These are phyloP conservation scores for Gastroboletus turbinatus DNA, from an alignment of 1,284 basidiomycete genomes.

Conservation along the genomic window DNA sequence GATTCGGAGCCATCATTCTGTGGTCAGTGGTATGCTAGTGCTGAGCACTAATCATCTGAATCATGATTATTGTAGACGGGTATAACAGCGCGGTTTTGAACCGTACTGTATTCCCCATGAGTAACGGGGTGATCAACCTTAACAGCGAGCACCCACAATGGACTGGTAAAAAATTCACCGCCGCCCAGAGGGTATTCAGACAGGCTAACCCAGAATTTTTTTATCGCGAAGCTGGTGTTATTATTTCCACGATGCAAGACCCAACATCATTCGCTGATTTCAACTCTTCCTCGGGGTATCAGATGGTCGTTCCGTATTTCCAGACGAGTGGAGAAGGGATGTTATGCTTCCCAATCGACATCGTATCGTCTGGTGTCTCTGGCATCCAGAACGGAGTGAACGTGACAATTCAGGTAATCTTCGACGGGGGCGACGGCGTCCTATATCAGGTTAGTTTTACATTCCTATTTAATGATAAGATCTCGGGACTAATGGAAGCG, in stretches of 20 bases:
- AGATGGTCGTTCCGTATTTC: conserved; percentile 42
- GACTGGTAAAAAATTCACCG: conserved; percentile 37
- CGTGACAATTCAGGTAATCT: conserved; percentile 49
- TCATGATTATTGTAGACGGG: conserved; percentile 39
- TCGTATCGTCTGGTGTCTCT: conserved; percentile 43
- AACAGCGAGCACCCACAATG: conserved; percentile 42
- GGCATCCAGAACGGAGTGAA: conserved; percentile 48
- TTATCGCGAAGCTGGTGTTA: conserved; percentile 36
- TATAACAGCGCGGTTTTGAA: conserved; percentile 42
- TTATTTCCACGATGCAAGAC: conserved; percentile 44
- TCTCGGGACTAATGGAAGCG: neutral
- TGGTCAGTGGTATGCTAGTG: conserved; percentile 33
- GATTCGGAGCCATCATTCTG: conserved; percentile 52
- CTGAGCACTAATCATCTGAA: neutral
- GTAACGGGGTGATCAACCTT: conserved; percentile 42
- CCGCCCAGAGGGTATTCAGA: neutral
- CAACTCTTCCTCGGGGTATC: conserved; percentile 38
- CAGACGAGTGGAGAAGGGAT: conserved; percentile 46
- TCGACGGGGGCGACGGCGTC: conserved; percentile 50
- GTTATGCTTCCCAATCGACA: conserved; percentile 54
- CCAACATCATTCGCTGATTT: conserved; percentile 58
- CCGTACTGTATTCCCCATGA: conserved; percentile 58
- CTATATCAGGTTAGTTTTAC: conserved; percentile 48
- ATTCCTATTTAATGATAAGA: neutral
- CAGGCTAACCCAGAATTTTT: conserved; percentile 2